Base-by-base conservation (phyloP, 2,329 filamentous ascomycete genomes). In the Aurifilum marmelostoma region DNA sequence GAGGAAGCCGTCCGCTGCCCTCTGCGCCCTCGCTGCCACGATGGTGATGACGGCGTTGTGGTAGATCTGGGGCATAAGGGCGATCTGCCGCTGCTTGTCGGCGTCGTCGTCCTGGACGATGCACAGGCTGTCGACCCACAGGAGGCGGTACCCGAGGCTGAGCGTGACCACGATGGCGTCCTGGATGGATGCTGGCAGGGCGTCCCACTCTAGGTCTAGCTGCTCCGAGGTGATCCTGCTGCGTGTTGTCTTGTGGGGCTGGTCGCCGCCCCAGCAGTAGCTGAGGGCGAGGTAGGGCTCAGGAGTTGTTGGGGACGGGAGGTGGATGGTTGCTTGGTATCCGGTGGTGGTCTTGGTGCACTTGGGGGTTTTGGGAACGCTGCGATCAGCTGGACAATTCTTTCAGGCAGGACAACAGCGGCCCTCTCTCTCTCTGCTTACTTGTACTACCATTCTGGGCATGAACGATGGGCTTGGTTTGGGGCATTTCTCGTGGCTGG, bases 101-200 rank as follows among this genome's bases (percentile, higher is more conserved):
- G 6, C n/a, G 21, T 61, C 21, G 24, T 61, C 37, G 34, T 62
- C 58, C 34, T 67, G 65, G 16, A 67, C 14, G 12, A 67, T 67
- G 29, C 65, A 67, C 39, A 67, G 29, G 37, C 47, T 50, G 34
- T 67, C 65, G 14, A 67, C 65, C 65, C 58, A 67, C 18, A 67
- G 41, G 29, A 37, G 41, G 21, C 34, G 34, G 12, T 58, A 39
- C 11, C 65, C 65, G 1, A 62, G 59, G 14, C 27, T 21, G 12
- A 41, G 39, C 0, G 65, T 56, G 16, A 67, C 56, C 24, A 37
- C n/a, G 14, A 67, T 3, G 18, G 65, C 34, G 14, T 67, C 65
- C 32, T 67, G 65, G 24, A 67, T 67, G 2, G 58, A 43, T 2
- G 29, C 41, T 24, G 58, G 65, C 14, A 67, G 56, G 1, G 18